Evolutionary conservation across 352 stramenopile genomes (phyloP).

Genomic region (Phytophthora litchii): DNA sequence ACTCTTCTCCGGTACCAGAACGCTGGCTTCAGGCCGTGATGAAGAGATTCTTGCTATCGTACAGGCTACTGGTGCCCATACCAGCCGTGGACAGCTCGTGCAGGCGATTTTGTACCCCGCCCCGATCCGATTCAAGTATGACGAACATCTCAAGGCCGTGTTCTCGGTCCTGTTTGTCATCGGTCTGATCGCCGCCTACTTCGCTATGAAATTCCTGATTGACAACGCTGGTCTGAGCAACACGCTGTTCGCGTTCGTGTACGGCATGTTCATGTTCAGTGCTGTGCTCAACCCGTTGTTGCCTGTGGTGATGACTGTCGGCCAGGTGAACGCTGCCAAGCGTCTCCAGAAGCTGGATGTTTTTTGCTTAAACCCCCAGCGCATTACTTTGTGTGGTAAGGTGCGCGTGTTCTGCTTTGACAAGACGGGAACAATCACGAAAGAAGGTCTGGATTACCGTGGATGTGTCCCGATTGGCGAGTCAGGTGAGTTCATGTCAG

Average conservation of each 20-base stretch:
- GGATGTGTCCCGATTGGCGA: slow-evolving; percentile 62
- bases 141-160: slow-evolving; percentile 88
- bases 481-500: slow-evolving; percentile 40
- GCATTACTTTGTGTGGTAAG: slow-evolving; percentile 91
- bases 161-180: slow-evolving; percentile 82
- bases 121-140: slow-evolving; percentile 92
- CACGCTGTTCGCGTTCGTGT: slow-evolving; percentile 70
- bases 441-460: slow-evolving; percentile 88
- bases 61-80: slow-evolving; percentile 83
- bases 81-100: slow-evolving; percentile 84
- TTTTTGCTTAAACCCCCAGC: slow-evolving; percentile 82
- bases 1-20: slow-evolving; percentile 85
- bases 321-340: slow-evolving; percentile 84
- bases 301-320: slow-evolving; percentile 90
- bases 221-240: slow-evolving; percentile 72
- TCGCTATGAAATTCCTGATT: slow-evolving; percentile 80
- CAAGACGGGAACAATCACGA: slow-evolving; percentile 93
- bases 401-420: slow-evolving; percentile 92
- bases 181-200: slow-evolving; percentile 70
- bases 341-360: slow-evolving; percentile 78
- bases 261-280: slow-evolving; percentile 85
- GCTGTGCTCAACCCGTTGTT: slow-evolving; percentile 84
- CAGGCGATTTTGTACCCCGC: slow-evolving; percentile 87
- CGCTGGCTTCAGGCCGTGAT: slow-evolving; percentile 67
- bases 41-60: slow-evolving; percentile 82